phyloP scores from a whole-genome alignment of 2,329 filamentous ascomycete species.

The Penicillium polonicum region DNA sequence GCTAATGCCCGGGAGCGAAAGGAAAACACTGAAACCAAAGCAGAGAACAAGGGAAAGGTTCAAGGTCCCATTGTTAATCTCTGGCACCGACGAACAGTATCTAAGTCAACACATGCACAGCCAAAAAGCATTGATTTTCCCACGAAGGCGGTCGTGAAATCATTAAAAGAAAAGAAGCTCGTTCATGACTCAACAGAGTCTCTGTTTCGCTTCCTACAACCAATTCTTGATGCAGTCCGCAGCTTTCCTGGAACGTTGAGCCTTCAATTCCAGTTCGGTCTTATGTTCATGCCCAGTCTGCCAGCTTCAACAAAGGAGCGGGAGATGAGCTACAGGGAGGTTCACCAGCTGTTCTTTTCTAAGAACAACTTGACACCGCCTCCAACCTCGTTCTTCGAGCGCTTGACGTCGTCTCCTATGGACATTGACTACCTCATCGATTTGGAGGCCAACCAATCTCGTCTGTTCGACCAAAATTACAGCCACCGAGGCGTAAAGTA shows the following conservation, averaged over 20 bases:
- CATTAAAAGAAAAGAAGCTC: not conserved
- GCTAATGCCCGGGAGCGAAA: not conserved
- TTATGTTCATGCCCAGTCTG: slow-evolving; percentile 33
- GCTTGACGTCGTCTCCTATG: slow-evolving; percentile 40
- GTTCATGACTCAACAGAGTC: slow-evolving; percentile 7
- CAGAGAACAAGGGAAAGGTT: not conserved
- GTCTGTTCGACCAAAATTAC: slow-evolving; percentile 31
- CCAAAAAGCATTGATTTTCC: not conserved
- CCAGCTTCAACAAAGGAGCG: slow-evolving; percentile 17
- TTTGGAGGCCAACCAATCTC: slow-evolving; percentile 24
- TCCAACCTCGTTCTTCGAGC: slow-evolving; percentile 37
- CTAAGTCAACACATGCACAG: not conserved
- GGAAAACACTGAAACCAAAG: not conserved
- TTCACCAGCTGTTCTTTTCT: slow-evolving; percentile 38
- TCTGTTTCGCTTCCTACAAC: slow-evolving; percentile 32
- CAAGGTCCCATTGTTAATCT: not conserved
- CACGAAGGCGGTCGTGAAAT: not conserved
- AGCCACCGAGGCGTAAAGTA: slow-evolving; percentile 31
- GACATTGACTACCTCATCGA: slow-evolving; percentile 43
- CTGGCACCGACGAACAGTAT: not conserved
- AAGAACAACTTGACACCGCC: slow-evolving; percentile 26
- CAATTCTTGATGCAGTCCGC: slow-evolving; percentile 34
- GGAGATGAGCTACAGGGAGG: slow-evolving; percentile 13
- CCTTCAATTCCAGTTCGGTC: slow-evolving; percentile 40
- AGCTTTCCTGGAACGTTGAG: slow-evolving; percentile 36